These are phyloP conservation scores for Geotrichum europaeum DNA, from an alignment of 1,139 yeast species.

Conservation along the genomic window DNA sequence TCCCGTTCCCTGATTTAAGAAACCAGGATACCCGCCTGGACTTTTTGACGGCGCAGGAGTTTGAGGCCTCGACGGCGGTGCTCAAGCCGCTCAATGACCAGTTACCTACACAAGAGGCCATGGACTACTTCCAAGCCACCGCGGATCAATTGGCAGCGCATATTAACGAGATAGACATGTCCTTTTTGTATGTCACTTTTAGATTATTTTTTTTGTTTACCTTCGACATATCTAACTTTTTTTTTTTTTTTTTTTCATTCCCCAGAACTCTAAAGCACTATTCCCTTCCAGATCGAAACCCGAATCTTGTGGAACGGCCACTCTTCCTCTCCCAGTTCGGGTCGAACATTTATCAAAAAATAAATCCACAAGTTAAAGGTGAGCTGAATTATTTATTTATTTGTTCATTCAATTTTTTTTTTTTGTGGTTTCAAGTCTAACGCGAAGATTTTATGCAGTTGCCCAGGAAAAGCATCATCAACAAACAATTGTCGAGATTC, in stretches of 20 bases:
- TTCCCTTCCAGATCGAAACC: conserved; percentile 9
- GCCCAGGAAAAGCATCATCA: conserved; percentile 11
- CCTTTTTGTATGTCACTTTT: conserved; percentile 11
- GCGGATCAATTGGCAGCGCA: conserved; percentile 9
- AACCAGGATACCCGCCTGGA: conserved; percentile 3
- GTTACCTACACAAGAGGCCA: conserved; percentile 4
- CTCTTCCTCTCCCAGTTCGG: conserved; percentile 13
- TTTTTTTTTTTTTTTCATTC: neutral
- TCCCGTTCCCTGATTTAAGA: conserved; percentile 12
- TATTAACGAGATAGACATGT: conserved; percentile 9
- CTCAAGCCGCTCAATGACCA: conserved; percentile 10
- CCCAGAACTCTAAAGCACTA: conserved; percentile 15
- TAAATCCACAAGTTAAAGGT: conserved; percentile 10
- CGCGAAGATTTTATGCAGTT: conserved; percentile 2
- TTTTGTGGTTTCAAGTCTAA: neutral
- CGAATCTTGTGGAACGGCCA: conserved; percentile 4
- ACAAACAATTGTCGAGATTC: conserved; percentile 13
- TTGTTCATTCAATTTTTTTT: neutral
- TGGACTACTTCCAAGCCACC: conserved; percentile 3
- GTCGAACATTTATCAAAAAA: conserved; percentile 7
- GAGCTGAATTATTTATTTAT: neutral
- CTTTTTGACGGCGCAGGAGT: conserved; percentile 11
- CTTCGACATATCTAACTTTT: neutral
- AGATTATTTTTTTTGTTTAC: neutral
- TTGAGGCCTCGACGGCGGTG: conserved; percentile 5